Evolutionary conservation across 495 filamentous ascomycete species (phyloP), one percentile per base, ranked within the genome.

Genomic region (Penicillium riverlandense): DNA sequence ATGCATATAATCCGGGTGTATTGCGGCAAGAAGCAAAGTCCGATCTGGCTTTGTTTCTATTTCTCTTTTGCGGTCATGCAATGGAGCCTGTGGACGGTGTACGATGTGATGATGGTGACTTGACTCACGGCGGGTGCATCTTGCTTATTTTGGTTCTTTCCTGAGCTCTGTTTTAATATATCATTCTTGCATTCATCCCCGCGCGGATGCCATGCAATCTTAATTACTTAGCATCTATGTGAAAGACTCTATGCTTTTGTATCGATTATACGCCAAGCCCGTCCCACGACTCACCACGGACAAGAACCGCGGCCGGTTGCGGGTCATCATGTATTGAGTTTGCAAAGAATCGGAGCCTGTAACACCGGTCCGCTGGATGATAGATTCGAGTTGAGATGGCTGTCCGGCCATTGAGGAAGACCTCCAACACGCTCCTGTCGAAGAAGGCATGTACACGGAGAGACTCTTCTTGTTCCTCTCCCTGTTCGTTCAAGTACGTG

Each of bases 361-460:
- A 48, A 27, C 48, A 50, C 11, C 27, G 33, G 35, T 53, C 49
- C 10, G 39, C 45, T 7, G 48, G 44, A 7, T 49, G 29, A 38
- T 67, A 69, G 1, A 71, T 50, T 0, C 67, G 55, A 1, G 66
- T 71, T 0, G 63, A 58, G 11, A 71, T 62, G 22, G 53, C 62
- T 4, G 62, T 67, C 14, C 67, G 48, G 11, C 58, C 58, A 37
- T 71, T 71, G 1, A 67, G 58, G 15, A 71, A 69, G 3, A 71
- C 59, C 39, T 71, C 65, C 7, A 69, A 37, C 11, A 71, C 66
- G 30, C 60, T 66, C 14, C 22, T 46, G 30, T 71, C 66, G 34
- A 63, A 65, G 37, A 66, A 58, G 4, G 62, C 66, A 22, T 52
- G 66, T 31, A 71, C 54, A 7, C 43, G 55, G 0, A 71, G 55